phyloP scores from a whole-genome alignment of 2,329 filamentous ascomycete genomes.

The Aspergillus japonicus region DNA sequence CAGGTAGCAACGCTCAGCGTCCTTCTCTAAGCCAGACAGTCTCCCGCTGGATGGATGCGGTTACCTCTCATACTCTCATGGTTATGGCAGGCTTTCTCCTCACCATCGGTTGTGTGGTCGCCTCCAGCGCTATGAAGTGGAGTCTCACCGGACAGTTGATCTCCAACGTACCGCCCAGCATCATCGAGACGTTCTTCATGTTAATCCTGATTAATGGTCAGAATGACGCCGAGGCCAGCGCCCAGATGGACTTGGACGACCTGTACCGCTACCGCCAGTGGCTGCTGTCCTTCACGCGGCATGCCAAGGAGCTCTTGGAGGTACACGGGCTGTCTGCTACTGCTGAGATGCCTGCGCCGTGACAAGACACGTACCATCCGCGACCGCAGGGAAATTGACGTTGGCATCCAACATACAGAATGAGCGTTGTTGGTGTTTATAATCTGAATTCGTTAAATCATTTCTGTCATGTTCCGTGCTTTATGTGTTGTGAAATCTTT shows the following conservation, averaged over 20 bases:
- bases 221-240: slow-evolving; percentile 27
- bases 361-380: no score
- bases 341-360: no score
- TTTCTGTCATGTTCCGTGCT: no score
- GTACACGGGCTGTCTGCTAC: no score
- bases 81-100: slow-evolving; percentile 26
- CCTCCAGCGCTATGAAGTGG: slow-evolving; percentile 33
- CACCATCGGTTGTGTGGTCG: slow-evolving; percentile 29
- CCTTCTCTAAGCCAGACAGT: slow-evolving; percentile 21
- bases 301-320: no score
- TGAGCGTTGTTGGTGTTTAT: no score
- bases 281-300: no score
- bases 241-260: slow-evolving; percentile 9
- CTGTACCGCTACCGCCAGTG: slow-evolving; percentile 16
- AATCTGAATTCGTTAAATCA: no score
- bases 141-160: slow-evolving; percentile 35
- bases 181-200: slow-evolving; percentile 38
- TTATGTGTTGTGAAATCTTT: no score
- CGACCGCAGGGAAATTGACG: no score
- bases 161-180: slow-evolving; percentile 38
- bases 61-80: slow-evolving; percentile 31
- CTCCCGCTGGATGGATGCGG: slow-evolving; percentile 21
- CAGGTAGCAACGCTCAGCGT: no score
- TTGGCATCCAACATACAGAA: no score
- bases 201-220: slow-evolving; percentile 35